A percentile compares a stretch with the other conserved stretches of the same genome.
phyloP scores from a whole-genome alignment of 257 asterid species.

The Avicennia marina region DNA sequence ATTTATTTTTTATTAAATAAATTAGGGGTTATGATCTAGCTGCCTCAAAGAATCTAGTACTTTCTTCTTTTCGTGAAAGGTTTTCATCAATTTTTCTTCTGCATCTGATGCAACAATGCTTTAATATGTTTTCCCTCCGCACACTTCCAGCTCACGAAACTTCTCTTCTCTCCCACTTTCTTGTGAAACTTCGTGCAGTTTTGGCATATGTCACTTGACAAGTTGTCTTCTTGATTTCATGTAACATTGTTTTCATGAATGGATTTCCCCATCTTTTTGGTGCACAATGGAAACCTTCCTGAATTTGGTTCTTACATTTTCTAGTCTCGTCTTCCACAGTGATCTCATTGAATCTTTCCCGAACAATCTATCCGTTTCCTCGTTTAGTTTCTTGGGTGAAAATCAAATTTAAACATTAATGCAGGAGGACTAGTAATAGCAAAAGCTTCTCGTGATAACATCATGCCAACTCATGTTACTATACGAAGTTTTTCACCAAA shows the following conservation, averaged over 20 bases:
- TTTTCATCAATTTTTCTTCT: conserved; percentile 11
- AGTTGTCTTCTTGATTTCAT: conserved; percentile 33
- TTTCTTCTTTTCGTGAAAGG: conserved; percentile 13
- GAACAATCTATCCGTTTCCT: conserved; percentile 28
- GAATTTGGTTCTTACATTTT: conserved; percentile 32
- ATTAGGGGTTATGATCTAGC: too few species aligned
- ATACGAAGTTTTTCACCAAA: too few species aligned
- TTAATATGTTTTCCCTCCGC: conserved; percentile 13
- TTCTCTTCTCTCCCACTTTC: background rate
- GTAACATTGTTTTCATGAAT: conserved; percentile 33
- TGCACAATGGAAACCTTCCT: conserved; percentile 18
- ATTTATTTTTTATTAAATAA: background rate
- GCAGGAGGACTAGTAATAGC: too few species aligned
- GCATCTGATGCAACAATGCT: conserved; percentile 27
- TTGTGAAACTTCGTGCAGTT: conserved; percentile 19
- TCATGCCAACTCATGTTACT: too few species aligned
- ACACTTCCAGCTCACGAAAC: too few species aligned
- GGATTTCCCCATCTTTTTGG: conserved; percentile 24
- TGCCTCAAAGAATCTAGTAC: conserved; percentile 18
- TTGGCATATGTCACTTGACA: conserved; percentile 26
- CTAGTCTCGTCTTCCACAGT: conserved; percentile 50
- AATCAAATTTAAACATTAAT: too few species aligned
- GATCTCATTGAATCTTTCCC: conserved; percentile 34
- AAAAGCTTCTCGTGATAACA: too few species aligned
- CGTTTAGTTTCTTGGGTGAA: conserved; percentile 19